Evolutionary conservation across 2,329 filamentous ascomycete species (phyloP).

Genomic region (Chaetomium sp.): DNA sequence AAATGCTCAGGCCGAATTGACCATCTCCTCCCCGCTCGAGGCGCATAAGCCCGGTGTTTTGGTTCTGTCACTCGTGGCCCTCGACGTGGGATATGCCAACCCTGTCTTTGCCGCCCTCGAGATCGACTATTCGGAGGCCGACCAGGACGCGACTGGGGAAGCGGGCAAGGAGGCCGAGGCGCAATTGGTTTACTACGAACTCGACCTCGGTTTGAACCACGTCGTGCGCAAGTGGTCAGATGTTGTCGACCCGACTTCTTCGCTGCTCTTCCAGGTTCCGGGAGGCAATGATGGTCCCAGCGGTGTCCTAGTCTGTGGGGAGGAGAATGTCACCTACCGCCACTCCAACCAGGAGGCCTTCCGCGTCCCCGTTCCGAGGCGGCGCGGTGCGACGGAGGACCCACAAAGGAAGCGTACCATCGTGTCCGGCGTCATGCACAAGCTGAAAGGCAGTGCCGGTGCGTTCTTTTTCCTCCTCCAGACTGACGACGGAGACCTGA

Average conservation of each 20-base stretch:
- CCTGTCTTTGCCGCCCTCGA: constrained; percentile 94
- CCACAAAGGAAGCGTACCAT: constrained; percentile 84
- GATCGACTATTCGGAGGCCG: constrained; percentile 83
- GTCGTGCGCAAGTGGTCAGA: constrained; percentile 97
- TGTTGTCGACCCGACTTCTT: constrained; percentile 81
- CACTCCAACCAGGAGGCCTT: constrained; percentile 91
- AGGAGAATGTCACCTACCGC: constrained; percentile 94
- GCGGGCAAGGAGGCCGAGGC: constrained; percentile 80
- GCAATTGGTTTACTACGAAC: constrained; percentile 90
- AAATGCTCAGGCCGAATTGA: constrained; percentile 87
- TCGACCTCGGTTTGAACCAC: constrained; percentile 93
- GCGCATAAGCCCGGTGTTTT: constrained; percentile 89
- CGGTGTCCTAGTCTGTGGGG: constrained; percentile 88
- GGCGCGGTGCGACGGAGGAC: constrained; percentile 83
- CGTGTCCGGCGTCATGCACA: constrained; percentile 92
- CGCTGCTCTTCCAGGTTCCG: constrained; percentile 88
- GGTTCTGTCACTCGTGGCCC: constrained; percentile 77
- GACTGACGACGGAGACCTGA: constrained; percentile 94
- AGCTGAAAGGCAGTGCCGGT: constrained; percentile 71
- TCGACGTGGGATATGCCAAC: constrained; percentile 96
- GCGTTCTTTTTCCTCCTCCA: constrained; percentile 97
- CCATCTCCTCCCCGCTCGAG: constrained; percentile 93
- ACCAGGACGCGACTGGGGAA: constrained; percentile 82
- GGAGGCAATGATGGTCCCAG: constrained; percentile 90
- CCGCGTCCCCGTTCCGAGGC: constrained; percentile 79